Evolutionary conservation across 2,329 filamentous ascomycete genomes (phyloP).

Genomic region (Fusarium subtropicale): DNA sequence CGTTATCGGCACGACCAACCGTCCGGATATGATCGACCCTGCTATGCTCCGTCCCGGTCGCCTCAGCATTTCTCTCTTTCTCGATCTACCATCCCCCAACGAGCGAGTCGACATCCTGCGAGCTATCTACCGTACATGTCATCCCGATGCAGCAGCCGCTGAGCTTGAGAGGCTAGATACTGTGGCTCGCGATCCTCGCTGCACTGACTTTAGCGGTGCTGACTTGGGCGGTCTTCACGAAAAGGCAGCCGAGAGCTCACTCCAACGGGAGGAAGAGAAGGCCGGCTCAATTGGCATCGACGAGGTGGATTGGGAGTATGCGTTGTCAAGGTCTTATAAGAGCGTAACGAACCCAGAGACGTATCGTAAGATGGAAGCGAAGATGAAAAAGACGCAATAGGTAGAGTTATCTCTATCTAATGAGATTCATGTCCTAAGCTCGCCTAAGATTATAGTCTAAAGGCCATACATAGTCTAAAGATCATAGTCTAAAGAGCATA

Average conservation of each 20-base stretch:
- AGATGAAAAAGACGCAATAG: slow-evolving; percentile 26
- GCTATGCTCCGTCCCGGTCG: slow-evolving; percentile 94
- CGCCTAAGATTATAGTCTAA: too few relatives aligned
- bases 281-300: slow-evolving; percentile 45
- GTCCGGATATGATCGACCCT: slow-evolving; percentile 95
- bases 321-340: slow-evolving; percentile 60
- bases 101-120: slow-evolving; percentile 88
- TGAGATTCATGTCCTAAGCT: background rate
- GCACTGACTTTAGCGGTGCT: slow-evolving; percentile 80
- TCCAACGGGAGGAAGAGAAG: slow-evolving; percentile 50
- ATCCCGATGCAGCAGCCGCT: slow-evolving; percentile 54
- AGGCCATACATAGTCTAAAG: too few relatives aligned
- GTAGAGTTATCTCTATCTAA: background rate
- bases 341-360: slow-evolving; percentile 62
- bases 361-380: slow-evolving; percentile 53
- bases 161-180: slow-evolving; percentile 66
- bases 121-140: slow-evolving; percentile 68
- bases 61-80: slow-evolving; percentile 87
- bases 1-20: slow-evolving; percentile 93
- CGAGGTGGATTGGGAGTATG: slow-evolving; percentile 64
- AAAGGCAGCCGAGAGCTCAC: slow-evolving; percentile 65
- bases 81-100: slow-evolving; percentile 82
- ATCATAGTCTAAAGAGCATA: too few relatives aligned
- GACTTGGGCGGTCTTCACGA: slow-evolving; percentile 63
- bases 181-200: slow-evolving; percentile 75